Evolutionary conservation across 257 asterid genomes (phyloP), one percentile per base, ranked within the genome.

Genomic region (Verbascum thapsus): DNA sequence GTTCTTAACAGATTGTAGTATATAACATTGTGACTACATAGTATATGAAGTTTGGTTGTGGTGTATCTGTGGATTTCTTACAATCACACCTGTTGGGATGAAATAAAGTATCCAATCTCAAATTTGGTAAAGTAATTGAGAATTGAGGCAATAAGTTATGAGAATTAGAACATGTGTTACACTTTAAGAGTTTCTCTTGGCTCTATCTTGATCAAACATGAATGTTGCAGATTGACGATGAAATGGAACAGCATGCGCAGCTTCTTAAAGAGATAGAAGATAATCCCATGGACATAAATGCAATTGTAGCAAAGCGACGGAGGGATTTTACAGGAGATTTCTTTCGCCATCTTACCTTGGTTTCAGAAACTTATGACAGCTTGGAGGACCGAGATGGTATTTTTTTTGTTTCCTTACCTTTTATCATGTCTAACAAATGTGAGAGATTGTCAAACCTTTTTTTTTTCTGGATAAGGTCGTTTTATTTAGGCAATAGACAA

Each of bases 301-400:
- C 87, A 1, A 84, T 91, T 72, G 98, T 86, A 53, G 72, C 95
- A 8, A 91, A 80, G 86, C 66, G 92, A 58, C 85, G 96, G 12
- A 76, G 79, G 69, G 96, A 91, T 57, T 91, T 91, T 61, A 80
- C 91, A 0, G 98, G 80, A 45, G 94, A 83, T 34, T 91, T 88
- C 78, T 91, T 91, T 75, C 85, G 85, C 23, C 80, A 86, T 74
- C 88, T 91, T 63, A 80, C 83, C 61, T 74, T 91, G 80, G 78
- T 91, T 43, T 77, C 91, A 0, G 88, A 86, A 67, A 81, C 84
- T 51, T 75, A 72, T 49, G 88, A 88, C 64, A 64, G 84, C 80
- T 77, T 91, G 86, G 98, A 91, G 77, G 95, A 91, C 53, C 81
- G 83, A 22, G 98, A 91, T 77, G 95, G 98, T 91, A 88, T 61